phyloP scores from a whole-genome alignment of 768 basidiomycete species.

The Termitomyces heimii region DNA sequence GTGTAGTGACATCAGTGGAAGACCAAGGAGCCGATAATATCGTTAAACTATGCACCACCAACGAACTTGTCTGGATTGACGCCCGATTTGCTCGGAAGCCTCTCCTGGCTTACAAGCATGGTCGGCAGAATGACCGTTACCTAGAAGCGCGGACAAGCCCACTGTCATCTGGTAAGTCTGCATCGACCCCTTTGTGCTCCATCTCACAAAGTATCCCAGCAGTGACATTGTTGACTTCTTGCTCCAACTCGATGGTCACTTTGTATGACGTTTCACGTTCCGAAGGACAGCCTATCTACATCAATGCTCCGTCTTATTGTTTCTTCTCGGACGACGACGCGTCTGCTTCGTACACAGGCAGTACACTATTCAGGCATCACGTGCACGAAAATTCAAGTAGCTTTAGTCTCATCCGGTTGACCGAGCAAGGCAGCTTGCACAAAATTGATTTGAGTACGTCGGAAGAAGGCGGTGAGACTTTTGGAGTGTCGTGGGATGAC shows the following conservation, averaged over 20 bases:
- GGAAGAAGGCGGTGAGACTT: constrained; percentile 10
- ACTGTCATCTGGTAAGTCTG: constrained; percentile 26
- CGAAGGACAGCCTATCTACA: constrained; percentile 34
- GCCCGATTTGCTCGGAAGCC: constrained; percentile 50
- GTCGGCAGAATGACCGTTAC: constrained; percentile 53
- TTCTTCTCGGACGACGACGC: constrained; percentile 25
- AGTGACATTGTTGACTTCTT: constrained; percentile 55
- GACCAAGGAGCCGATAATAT: constrained; percentile 34
- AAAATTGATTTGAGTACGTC: constrained; percentile 31
- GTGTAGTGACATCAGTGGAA: constrained; percentile 52
- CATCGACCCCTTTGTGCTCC: not conserved
- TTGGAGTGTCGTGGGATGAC: constrained; percentile 30
- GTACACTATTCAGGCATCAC: constrained; percentile 28
- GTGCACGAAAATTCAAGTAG: constrained; percentile 14
- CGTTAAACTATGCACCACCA: constrained; percentile 53
- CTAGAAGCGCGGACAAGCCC: constrained; percentile 37
- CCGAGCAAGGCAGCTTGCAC: constrained; percentile 39
- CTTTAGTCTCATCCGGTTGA: constrained; percentile 39
- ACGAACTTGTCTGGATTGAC: constrained; percentile 67
- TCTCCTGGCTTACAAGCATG: constrained; percentile 56
- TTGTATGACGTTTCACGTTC: constrained; percentile 55
- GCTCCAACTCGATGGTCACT: constrained; percentile 50
- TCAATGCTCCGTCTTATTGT: constrained; percentile 37
- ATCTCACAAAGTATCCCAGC: constrained; percentile 24
- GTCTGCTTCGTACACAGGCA: constrained; percentile 22